These are phyloP conservation scores for Syzygium oleosum DNA, from an alignment of 345 rosid genomes.

Conservation along the genomic window DNA sequence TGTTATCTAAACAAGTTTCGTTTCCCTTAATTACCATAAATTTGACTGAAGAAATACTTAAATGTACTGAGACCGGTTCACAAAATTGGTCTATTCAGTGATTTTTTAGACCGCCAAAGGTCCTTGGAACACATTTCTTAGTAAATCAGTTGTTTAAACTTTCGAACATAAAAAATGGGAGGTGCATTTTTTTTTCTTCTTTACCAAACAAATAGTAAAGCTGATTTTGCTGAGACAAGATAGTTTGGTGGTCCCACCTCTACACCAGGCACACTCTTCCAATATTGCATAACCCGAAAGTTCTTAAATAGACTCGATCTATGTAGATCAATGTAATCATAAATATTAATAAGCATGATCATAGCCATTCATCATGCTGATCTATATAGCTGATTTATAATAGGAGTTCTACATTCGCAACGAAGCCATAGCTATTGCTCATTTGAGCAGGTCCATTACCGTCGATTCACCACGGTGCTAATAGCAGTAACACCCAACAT, in stretches of 20 bases:
- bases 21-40: background rate
- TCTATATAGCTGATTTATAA: no score
- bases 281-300: background rate
- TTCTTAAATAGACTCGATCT: background rate
- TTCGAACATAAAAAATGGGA: background rate
- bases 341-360: background rate
- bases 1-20: background rate
- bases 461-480: no score
- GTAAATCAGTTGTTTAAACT: background rate
- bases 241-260: background rate
- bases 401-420: fast-evolving
- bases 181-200: background rate
- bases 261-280: background rate
- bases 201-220: background rate
- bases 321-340: background rate
- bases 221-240: background rate
- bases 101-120: background rate
- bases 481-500: background rate
- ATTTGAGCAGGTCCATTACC: background rate
- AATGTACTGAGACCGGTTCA: no score
- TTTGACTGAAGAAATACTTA: no score
- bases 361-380: background rate
- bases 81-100: no score
- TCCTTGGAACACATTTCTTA: background rate
- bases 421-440: background rate